Percentiles rank a stretch among this genome's conserved stretches.
These are phyloP conservation scores for Amanita rimosa DNA, from an alignment of 768 basidiomycete genomes.

Conservation along the genomic window DNA sequence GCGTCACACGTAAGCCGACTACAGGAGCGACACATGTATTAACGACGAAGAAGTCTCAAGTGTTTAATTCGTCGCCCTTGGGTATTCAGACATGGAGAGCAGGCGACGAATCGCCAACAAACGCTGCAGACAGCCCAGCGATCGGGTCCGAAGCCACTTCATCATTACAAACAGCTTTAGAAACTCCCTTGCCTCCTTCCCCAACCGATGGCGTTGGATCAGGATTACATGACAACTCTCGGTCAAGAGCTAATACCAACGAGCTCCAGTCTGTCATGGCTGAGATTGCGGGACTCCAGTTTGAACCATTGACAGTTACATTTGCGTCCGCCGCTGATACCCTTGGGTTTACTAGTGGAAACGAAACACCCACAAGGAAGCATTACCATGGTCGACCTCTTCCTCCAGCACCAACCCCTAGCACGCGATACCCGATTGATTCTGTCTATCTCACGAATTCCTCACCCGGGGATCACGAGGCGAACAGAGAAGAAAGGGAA, in stretches of 20 bases:
- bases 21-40: background rate
- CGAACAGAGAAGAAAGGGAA: background rate
- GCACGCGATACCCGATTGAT: background rate
- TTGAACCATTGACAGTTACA: background rate
- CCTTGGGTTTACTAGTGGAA: background rate
- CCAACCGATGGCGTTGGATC: background rate
- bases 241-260: background rate
- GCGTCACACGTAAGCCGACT: background rate
- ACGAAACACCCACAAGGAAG: background rate
- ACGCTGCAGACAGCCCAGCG: background rate
- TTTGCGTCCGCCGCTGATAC: background rate
- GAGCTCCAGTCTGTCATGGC: slow-evolving; percentile 1
- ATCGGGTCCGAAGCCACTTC: background rate
- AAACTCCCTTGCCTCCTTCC: slow-evolving; percentile 1
- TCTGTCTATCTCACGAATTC: background rate
- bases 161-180: background rate
- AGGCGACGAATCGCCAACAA: background rate
- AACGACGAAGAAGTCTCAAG: slow-evolving; percentile 4
- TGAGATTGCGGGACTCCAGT: slow-evolving; percentile 3
- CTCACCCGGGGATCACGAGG: background rate
- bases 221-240: background rate
- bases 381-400: slow-evolving; percentile 5
- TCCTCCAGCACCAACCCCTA: background rate
- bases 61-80: slow-evolving; percentile 4
- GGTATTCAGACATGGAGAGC: slow-evolving; percentile 3